A percentile compares a stretch with the other conserved stretches of the same genome.
Conservation (phyloP, 2,329 filamentous ascomycete genomes). For the Alternaria sp. region DNA sequence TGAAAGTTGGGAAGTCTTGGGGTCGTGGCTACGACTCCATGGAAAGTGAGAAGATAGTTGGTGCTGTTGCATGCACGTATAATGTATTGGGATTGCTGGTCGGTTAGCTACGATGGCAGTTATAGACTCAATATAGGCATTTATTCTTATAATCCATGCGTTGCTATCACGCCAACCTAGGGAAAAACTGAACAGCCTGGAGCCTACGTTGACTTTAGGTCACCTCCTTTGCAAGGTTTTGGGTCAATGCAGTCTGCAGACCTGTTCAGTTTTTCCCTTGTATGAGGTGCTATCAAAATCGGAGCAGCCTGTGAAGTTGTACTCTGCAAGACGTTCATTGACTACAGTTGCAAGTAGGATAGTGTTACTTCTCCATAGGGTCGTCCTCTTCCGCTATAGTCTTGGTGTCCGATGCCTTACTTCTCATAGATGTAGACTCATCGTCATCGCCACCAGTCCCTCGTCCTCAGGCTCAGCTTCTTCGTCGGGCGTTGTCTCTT, state of each 20-base stretch:
- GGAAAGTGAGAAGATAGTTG: background rate
- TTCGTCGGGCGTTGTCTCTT: background rate
- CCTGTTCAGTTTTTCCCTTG: too few relatives aligned
- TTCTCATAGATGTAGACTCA: background rate
- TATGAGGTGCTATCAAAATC: background rate
- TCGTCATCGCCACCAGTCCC: background rate
- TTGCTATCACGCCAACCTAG: background rate
- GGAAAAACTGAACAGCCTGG: too few relatives aligned
- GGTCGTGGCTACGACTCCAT: background rate
- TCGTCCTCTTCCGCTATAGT: background rate
- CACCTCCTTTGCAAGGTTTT: too few relatives aligned
- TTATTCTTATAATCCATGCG: background rate
- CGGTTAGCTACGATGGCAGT: background rate
- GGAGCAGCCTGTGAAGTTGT: background rate
- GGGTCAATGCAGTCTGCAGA: too few relatives aligned
- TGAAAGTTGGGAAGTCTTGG: background rate
- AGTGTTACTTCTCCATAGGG: background rate
- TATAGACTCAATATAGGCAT: background rate
- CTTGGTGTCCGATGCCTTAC: background rate
- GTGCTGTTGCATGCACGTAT: background rate
- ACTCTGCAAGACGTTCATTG: background rate
- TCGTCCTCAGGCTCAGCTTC: background rate
- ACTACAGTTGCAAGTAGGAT: background rate
- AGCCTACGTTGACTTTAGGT: too few relatives aligned
- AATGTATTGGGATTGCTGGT: background rate